phyloP scores from a whole-genome alignment of 768 basidiomycete genomes.

The Mycena galopus region DNA sequence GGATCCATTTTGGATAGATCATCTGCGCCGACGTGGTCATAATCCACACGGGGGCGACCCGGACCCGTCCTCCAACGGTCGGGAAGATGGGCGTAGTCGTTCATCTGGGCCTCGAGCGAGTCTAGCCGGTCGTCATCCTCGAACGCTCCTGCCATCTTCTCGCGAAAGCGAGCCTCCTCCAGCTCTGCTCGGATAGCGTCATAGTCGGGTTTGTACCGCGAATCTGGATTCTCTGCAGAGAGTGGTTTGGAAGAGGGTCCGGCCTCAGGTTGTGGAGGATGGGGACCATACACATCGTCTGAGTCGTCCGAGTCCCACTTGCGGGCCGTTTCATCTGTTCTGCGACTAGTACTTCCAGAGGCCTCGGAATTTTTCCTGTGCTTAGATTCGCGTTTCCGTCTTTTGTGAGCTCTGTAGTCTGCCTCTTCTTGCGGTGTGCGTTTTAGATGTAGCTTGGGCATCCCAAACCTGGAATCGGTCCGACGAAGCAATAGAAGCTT shows the following conservation, averaged over 20 bases:
- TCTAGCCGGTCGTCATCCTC: conserved; percentile 81
- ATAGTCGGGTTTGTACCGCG: conserved; percentile 55
- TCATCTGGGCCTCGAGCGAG: conserved; percentile 71
- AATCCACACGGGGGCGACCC: conserved; percentile 37
- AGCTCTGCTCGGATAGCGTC: conserved; percentile 65
- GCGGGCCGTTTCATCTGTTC: conserved; percentile 44
- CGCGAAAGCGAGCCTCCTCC: conserved; percentile 76
- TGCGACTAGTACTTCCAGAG: neutral
- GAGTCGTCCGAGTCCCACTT: conserved; percentile 68
- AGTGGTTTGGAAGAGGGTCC: conserved; percentile 29
- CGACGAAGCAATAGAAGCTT: too few species aligned
- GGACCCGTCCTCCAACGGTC: conserved; percentile 67
- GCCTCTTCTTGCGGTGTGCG: conserved; percentile 72
- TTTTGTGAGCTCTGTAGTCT: conserved; percentile 56
- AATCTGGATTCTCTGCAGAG: conserved; percentile 39
- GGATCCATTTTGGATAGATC: conserved; percentile 59
- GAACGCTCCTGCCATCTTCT: conserved; percentile 80
- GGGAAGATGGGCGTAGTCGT: conserved; percentile 80
- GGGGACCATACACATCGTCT: conserved; percentile 40
- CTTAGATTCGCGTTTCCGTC: conserved; percentile 47
- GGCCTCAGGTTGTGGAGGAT: conserved; percentile 30
- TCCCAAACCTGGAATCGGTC: too few species aligned
- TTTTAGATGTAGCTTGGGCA: conserved; percentile 73
- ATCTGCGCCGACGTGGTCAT: conserved; percentile 47
- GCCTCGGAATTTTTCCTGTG: conserved; percentile 37